Base-by-base conservation (phyloP, 306 rosid genomes). In the Lathyrus sativus region DNA sequence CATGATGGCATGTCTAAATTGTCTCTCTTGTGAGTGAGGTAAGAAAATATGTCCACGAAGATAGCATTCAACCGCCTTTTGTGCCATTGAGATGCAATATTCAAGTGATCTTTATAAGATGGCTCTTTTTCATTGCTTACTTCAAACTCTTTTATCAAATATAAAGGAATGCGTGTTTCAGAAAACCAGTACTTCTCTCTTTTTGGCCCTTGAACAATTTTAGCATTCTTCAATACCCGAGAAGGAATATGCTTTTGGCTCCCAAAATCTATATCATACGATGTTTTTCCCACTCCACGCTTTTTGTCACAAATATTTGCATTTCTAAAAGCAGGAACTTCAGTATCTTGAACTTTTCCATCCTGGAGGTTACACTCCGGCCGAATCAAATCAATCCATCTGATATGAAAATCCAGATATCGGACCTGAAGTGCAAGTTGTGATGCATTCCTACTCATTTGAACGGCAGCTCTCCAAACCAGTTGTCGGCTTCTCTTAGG, bases 361-460 rank as follows among this genome's bases (percentile, higher is more conserved):
- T 92, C 98, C 59, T 59, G 83, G 65, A 85, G 73, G 70, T 77
- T 89, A 76, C 82, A 90, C 74, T 92, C 98, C 7, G 95, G 96
- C 69, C 88, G 86, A 72, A 81, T 82, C 73, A 92, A 85, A 74
- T 92, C 98, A 85, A 48, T 81, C 98, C 98, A 92, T 78, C 98
- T 81, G 74, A 92, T 67, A 76, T 85, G 84, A 56, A 70, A 74
- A 84, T 92, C 98, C 39, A 92, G 78, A 84, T 76, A 82, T 63
- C 96, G 91, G 74, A 92, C 91, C 96, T 92, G 86, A 81, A 89
- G 86, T 0, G 96, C 95, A 62, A 89, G 87, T 77, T 89, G 95
- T 46, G 98, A 84, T 67, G 82, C 86, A 45, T 85, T 89, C 78
- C 78, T 81, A 79, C 96, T 82, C 85, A 80, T 83, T 74, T 87